phyloP scores from a whole-genome alignment of 2,329 filamentous ascomycete species.

The Pseudogymnoascus pannorum region DNA sequence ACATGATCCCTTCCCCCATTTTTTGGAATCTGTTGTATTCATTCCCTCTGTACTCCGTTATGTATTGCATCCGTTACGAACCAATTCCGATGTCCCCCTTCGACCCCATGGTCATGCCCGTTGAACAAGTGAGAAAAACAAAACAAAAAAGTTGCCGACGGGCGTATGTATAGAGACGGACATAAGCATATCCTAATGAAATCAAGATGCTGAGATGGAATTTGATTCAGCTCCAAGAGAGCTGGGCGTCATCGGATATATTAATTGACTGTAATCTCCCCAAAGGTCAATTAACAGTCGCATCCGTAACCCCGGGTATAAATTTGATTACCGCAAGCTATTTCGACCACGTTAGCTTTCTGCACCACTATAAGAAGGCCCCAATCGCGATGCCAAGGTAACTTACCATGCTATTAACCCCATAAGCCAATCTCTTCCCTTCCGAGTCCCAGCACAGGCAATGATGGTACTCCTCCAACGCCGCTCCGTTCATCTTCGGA shows the following conservation, averaged over 20 bases:
- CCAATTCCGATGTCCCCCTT: not conserved
- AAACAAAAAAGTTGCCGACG: not conserved
- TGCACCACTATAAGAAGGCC: not conserved
- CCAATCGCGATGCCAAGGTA: not conserved
- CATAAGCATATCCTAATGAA: not conserved
- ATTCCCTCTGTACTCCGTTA: not conserved
- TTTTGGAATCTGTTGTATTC: not conserved
- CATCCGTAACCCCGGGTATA: not conserved
- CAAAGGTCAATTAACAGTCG: not conserved
- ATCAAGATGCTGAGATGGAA: not conserved
- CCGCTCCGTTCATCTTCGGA: slow-evolving; percentile 42
- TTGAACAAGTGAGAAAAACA: not conserved
- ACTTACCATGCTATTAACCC: slow-evolving; percentile 55
- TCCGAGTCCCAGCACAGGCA: slow-evolving; percentile 56
- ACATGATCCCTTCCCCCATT: not conserved
- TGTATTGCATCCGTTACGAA: not conserved
- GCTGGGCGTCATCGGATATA: not conserved
- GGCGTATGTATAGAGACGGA: not conserved
- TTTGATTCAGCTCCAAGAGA: not conserved
- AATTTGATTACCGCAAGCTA: not conserved
- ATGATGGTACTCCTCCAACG: slow-evolving; percentile 52
- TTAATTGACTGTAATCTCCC: not conserved
- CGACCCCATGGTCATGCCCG: not conserved
- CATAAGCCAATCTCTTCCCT: slow-evolving; percentile 56
- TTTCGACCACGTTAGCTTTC: not conserved